phyloP scores from a whole-genome alignment of 805 yeast genomes.

The Candida arabinofermentans region DNA sequence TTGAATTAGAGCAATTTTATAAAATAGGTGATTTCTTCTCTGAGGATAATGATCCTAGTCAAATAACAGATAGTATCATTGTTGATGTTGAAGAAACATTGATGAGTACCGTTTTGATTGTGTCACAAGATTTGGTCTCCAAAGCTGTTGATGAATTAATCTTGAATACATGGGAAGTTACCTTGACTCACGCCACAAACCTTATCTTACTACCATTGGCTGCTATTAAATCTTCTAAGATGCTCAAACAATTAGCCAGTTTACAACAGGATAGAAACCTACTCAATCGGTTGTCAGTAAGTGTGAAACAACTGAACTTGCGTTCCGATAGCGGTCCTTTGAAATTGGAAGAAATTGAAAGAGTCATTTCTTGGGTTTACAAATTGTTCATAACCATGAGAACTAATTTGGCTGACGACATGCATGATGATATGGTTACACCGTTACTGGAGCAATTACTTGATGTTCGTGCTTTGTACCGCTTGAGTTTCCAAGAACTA shows the following conservation, averaged over 20 bases:
- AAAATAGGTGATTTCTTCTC: slow-evolving; percentile 10
- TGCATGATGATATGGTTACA: slow-evolving; percentile 7
- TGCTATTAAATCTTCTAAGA: background rate
- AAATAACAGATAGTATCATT: slow-evolving; percentile 5
- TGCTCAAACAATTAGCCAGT: background rate
- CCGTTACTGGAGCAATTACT: slow-evolving; percentile 7
- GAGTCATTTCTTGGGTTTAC: slow-evolving; percentile 18
- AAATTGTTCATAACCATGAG: slow-evolving; percentile 11
- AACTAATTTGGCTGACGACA: slow-evolving; percentile 2
- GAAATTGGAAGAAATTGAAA: slow-evolving; percentile 9
- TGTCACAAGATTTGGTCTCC: background rate
- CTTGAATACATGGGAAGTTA: slow-evolving; percentile 1
- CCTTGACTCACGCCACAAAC: slow-evolving; percentile 1
- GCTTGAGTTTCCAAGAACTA: slow-evolving; percentile 4
- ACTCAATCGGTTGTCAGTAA: background rate
- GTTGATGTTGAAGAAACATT: slow-evolving; percentile 7
- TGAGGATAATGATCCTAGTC: slow-evolving; percentile 8
- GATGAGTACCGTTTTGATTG: background rate
- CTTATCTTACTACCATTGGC: slow-evolving; percentile 4
- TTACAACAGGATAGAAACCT: background rate
- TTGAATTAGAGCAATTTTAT: slow-evolving; percentile 4
- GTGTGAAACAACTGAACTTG: background rate
- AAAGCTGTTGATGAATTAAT: slow-evolving; percentile 4
- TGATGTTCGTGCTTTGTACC: slow-evolving; percentile 6
- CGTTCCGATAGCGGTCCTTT: background rate